Evolutionary conservation across 1,284 basidiomycete species (phyloP).

Genomic region (Retiboletus fuscus): DNA sequence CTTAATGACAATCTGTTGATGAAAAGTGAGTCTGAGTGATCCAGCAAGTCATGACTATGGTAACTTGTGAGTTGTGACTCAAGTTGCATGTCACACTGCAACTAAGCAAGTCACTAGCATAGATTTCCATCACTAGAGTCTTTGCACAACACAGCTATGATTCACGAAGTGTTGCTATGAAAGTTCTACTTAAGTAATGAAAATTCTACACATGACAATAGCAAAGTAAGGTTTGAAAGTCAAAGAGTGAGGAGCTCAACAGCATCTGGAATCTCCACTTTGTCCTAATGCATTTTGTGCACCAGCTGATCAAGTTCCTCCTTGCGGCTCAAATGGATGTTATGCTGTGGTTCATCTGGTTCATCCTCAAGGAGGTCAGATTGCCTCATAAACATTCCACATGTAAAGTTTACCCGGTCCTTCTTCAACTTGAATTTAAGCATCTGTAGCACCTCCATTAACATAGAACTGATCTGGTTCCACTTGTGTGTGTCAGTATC

Average conservation of each 20-base stretch:
- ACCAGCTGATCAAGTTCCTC: not conserved
- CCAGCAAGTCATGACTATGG: no score
- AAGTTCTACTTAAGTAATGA: no score
- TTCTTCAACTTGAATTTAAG: not conserved
- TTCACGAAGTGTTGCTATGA: no score
- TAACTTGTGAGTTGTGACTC: no score
- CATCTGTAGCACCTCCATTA: constrained; percentile 10
- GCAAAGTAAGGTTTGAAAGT: no score
- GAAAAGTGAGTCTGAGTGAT: no score
- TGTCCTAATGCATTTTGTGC: not conserved
- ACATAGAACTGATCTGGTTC: constrained; percentile 8
- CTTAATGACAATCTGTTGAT: no score
- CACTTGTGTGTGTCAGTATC: constrained; percentile 16
- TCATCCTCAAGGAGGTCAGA: not conserved
- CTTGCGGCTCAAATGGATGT: not conserved
- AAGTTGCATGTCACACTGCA: no score
- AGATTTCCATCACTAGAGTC: no score
- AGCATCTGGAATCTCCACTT: not conserved
- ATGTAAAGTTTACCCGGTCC: not conserved
- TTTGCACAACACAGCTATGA: no score
- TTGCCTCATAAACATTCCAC: not conserved
- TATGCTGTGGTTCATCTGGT: not conserved
- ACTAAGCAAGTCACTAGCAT: no score
- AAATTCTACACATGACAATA: no score
- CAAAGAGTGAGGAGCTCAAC: not conserved